Base-by-base conservation (phyloP, 2,329 filamentous ascomycete genomes). In the Stagonosporopsis tanaceti region DNA sequence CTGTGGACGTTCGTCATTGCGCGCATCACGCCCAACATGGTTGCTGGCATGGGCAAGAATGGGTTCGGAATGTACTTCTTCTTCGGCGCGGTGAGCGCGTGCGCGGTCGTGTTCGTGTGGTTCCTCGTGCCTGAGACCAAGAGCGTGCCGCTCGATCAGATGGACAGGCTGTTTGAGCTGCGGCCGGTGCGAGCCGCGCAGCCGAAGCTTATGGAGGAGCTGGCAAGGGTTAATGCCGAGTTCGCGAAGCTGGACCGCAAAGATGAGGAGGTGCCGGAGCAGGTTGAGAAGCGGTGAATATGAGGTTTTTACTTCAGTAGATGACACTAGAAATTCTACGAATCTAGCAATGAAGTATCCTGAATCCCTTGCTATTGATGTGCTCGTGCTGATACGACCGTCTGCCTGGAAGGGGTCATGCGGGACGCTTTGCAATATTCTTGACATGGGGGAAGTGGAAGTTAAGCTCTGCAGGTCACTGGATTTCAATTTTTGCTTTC, bases 1-100 rank as follows among this genome's bases (percentile, higher is more conserved):
- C 82, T 88, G 66, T 89, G 80, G 78, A 91, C 90, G 73, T 90
- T 91, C 71, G 80, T 91, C 70, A 84, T 91, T 62, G 83, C 83
- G 0, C 82, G 88, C 3, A 90, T 90, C 78, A 91, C 88, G 0
- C 86, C 85, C 20, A 85, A 89, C 61, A 90, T 90, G 86, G 81
- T 81, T 64, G 59, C 73, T 35, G 77, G 63, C 46, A 81, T 81
- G 79, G 74, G 73, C 7, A 48, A 40, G 32, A 57, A 57, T 15
- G 54, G 54, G 0, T 79, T 75, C 55, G 79, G 79, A 9, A 74
- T 77, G 9, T 77, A 77, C 62, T 79, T 81, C 69, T 80, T 81
- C 66, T 78, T 85, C 51, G 81, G 81, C 8, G 77, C 74, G 24
- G 76, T 85, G 53, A 80, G 79, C 71, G 66, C 79, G 8, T 62